These are phyloP conservation scores for Trametes punicea DNA, from an alignment of 768 basidiomycete genomes.

Conservation along the genomic window DNA sequence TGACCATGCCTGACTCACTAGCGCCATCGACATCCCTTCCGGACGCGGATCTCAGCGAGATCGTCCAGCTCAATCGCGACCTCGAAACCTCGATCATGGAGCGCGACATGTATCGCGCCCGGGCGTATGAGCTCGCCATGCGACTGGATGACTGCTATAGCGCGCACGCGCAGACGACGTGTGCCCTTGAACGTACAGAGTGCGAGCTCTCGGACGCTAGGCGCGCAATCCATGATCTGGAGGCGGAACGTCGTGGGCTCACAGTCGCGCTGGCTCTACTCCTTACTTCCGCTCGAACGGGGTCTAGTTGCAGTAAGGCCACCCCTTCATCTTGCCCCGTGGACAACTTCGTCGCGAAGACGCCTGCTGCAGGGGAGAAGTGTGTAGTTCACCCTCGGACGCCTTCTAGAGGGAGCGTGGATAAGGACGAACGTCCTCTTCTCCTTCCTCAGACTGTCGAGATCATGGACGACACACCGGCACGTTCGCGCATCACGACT, in stretches of 20 bases:
- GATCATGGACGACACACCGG: not conserved
- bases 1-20: not conserved
- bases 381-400: too few relatives aligned
- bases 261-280: not conserved
- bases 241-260: not conserved
- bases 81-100: not conserved
- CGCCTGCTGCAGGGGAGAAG: not conserved
- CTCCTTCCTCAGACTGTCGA: not conserved
- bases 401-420: too few relatives aligned
- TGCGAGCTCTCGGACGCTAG: not conserved
- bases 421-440: not conserved
- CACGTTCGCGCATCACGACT: not conserved
- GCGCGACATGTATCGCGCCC: conserved; percentile 12
- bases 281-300: not conserved
- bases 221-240: not conserved
- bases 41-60: not conserved
- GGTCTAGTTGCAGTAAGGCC: not conserved
- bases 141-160: conserved; percentile 6
- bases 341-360: too few relatives aligned
- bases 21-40: not conserved
- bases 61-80: not conserved
- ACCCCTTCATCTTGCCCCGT: not conserved
- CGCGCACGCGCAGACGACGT: not conserved
- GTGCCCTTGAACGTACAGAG: not conserved
- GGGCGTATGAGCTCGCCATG: conserved; percentile 10